Evolutionary conservation across 768 basidiomycete species (phyloP).

Genomic region (Crucibulum laeve): DNA sequence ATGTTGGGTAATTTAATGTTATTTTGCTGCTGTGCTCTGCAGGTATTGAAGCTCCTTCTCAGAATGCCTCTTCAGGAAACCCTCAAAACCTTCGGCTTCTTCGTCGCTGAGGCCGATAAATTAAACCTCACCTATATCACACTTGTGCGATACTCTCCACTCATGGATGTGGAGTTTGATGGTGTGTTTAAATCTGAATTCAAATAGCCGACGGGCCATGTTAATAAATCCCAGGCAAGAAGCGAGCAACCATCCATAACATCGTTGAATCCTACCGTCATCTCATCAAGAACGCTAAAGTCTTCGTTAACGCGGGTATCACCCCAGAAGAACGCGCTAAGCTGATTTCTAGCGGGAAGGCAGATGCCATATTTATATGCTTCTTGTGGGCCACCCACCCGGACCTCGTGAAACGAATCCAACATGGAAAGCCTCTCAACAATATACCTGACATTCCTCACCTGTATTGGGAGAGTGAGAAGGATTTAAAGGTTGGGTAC

Average conservation of each 20-base stretch:
- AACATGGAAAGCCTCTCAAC: constrained; percentile 28
- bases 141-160: constrained; percentile 20
- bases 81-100: constrained; percentile 35
- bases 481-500: constrained; percentile 25
- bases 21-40: not conserved
- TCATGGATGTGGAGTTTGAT: constrained; percentile 22
- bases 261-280: constrained; percentile 31
- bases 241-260: constrained; percentile 32
- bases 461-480: constrained; percentile 18
- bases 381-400: constrained; percentile 34
- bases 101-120: constrained; percentile 34
- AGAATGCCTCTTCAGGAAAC: constrained; percentile 43
- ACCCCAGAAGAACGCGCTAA: constrained; percentile 30
- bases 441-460: constrained; percentile 22
- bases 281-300: constrained; percentile 28
- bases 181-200: constrained; percentile 14
- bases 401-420: constrained; percentile 32
- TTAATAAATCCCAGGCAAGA: constrained; percentile 18
- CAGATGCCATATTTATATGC: constrained; percentile 34
- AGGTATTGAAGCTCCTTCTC: not conserved
- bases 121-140: constrained; percentile 27
- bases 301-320: constrained; percentile 33
- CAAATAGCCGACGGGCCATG: not conserved
- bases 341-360: constrained; percentile 27
- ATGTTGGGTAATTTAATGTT: constrained; percentile 29